Evolutionary conservation across 2,329 filamentous ascomycete species (phyloP), one percentile per base, ranked within the genome.

Genomic region (Pseudovirgaria hyperparasitica): DNA sequence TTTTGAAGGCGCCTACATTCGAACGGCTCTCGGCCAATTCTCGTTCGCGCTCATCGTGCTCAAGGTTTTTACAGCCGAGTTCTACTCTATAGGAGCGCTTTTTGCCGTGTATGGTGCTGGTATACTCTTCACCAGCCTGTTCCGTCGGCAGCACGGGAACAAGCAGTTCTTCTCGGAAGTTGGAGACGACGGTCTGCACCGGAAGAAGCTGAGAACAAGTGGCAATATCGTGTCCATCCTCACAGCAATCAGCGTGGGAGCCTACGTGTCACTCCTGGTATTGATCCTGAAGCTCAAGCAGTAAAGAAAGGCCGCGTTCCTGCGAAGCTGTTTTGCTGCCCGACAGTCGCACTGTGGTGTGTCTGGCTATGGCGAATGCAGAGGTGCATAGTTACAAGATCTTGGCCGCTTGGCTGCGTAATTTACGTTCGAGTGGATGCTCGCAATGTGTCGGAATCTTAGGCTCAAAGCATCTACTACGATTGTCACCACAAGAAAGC

Each of bases 1-100:
- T 2, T 98, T 96, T 44, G 90, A 98, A 57, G 90, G 90, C 13
- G 90, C 90, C 13, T 98, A 96, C 57, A 79, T 94, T 47, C 81
- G 90, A 34, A 98, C 90, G 0, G 86, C 87, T 3, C 72, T 98
- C 12, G 82, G 82, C 3, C 86, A 96, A 48, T 96, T 96, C 62
- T 87, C 81, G 30, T 96, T 98, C 54, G 77, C 87, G 12, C 74
- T 98, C 26, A 76, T 98, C 36, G 82, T 98, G 27, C 72, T 93
- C 40, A 93, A 92, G 60, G 92, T 98, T 55, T 96, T 98, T 61
- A 94, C 85, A 6, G 71, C 76, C 27, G 90, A 96, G 50, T 96
- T 98, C 63, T 96, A 96, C 58, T 75, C 79, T 40, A 93, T 94
- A 36, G 90, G 90, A n/a, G 90, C 90, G 5, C 65, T 98, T 17